These are phyloP conservation scores for Quercus berberidifolia DNA, from an alignment of 306 rosid species.

Conservation along the genomic window DNA sequence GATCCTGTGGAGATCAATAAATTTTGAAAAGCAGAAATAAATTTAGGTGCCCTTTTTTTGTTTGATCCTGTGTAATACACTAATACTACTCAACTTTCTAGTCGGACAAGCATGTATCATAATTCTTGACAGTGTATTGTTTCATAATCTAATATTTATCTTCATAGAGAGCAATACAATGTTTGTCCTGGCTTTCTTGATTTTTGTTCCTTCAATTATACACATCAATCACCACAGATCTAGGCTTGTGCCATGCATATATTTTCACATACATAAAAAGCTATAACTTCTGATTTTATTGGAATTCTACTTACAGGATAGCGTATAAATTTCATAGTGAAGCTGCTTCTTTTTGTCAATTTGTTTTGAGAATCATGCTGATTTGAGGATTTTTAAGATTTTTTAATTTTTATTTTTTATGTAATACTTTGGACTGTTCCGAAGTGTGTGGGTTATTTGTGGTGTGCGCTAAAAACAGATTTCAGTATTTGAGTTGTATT, in stretches of 20 bases:
- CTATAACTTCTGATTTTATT: too few species aligned
- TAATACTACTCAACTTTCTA: not conserved
- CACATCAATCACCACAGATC: not conserved
- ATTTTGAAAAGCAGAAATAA: conserved; percentile 40
- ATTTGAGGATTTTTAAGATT: not conserved
- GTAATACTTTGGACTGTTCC: too few species aligned
- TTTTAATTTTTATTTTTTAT: too few species aligned
- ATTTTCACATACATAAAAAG: not conserved
- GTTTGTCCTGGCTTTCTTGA: not conserved
- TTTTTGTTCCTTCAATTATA: not conserved
- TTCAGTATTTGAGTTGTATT: too few species aligned
- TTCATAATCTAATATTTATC: not conserved
- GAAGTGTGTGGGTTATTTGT: not conserved
- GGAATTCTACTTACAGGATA: not conserved
- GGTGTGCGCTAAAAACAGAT: not conserved
- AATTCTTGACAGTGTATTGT: not conserved
- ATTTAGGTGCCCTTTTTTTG: conserved; percentile 16
- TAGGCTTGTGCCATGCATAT: not conserved
- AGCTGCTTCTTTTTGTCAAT: not conserved
- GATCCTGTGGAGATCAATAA: conserved; percentile 29
- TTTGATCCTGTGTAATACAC: conserved; percentile 9
- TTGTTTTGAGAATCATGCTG: not conserved
- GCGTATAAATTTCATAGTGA: not conserved
- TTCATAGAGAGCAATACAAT: not conserved
- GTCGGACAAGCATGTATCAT: not conserved